Evolutionary conservation across 305 asterid genomes (phyloP).

Genomic region (Lippia alba): DNA sequence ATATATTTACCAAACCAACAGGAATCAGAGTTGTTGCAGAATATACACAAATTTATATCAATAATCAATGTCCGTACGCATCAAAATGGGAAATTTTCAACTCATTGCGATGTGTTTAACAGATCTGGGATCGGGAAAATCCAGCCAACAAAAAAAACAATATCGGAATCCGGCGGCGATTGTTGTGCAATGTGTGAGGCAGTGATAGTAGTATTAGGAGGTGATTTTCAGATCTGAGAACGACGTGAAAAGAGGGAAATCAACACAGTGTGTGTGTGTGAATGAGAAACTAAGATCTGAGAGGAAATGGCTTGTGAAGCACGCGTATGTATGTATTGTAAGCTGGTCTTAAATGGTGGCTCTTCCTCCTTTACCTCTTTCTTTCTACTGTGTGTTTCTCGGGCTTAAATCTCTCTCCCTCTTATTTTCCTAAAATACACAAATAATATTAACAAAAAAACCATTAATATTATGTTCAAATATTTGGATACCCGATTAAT

Average conservation of each 20-base stretch:
- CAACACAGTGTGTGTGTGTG: constrained; percentile 28
- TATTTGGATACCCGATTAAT: too few species aligned
- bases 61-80: constrained; percentile 27
- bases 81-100: constrained; percentile 24
- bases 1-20: neutral
- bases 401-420: constrained; percentile 14
- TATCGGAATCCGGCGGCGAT: constrained; percentile 20
- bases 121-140: constrained; percentile 47
- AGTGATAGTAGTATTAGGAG: constrained; percentile 35
- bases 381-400: constrained; percentile 11
- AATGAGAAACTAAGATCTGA: constrained; percentile 38
- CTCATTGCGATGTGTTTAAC: constrained; percentile 41
- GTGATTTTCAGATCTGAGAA: constrained; percentile 52
- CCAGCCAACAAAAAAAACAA: constrained; percentile 25
- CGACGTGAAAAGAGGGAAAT: constrained; percentile 42
- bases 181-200: constrained; percentile 34
- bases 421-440: neutral
- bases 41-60: constrained; percentile 21
- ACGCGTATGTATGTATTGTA: constrained; percentile 48
- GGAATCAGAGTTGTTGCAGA: constrained; percentile 11
- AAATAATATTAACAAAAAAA: too few species aligned
- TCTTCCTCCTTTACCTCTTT: neutral
- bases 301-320: constrained; percentile 58
- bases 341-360: constrained; percentile 47
- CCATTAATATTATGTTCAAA: too few species aligned